Evolutionary conservation across 2,329 filamentous ascomycete genomes (phyloP).

Genomic region (Fusarium virguliforme): DNA sequence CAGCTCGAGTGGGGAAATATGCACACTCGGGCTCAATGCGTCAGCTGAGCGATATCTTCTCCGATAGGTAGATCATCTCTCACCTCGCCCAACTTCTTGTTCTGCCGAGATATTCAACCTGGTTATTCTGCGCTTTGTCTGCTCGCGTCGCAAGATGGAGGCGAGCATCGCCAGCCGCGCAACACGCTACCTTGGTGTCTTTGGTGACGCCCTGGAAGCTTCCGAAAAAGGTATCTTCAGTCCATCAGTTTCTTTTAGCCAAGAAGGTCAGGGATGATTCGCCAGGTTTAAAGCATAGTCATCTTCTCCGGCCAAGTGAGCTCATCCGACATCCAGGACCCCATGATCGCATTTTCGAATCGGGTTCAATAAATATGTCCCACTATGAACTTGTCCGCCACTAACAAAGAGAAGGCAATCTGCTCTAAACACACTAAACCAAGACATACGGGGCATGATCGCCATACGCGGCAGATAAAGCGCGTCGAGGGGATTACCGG

Average conservation of each 20-base stretch:
- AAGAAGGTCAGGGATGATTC: neutral
- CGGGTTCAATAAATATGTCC: fast-evolving
- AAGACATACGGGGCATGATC: neutral
- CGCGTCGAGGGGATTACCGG: neutral
- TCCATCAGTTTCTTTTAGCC: neutral
- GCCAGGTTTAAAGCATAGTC: constrained; percentile 36
- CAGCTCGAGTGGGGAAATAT: constrained; percentile 1
- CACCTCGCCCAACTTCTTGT: neutral
- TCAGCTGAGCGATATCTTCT: neutral
- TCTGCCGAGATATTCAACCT: neutral
- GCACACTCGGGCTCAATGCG: neutral
- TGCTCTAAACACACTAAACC: neutral
- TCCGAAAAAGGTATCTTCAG: neutral
- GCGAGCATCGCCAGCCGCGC: neutral
- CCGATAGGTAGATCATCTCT: no score
- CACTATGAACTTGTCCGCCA: constrained; percentile 10
- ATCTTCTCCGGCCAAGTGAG: neutral
- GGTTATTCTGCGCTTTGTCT: neutral
- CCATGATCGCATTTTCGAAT: constrained; percentile 22
- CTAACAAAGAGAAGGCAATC: neutral
- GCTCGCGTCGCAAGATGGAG: neutral
- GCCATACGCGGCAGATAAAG: neutral
- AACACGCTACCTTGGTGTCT: neutral
- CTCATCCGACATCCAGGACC: constrained; percentile 29
- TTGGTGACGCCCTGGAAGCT: neutral